phyloP scores from a whole-genome alignment of 129 eudicot species.

The Mikania micrantha region DNA sequence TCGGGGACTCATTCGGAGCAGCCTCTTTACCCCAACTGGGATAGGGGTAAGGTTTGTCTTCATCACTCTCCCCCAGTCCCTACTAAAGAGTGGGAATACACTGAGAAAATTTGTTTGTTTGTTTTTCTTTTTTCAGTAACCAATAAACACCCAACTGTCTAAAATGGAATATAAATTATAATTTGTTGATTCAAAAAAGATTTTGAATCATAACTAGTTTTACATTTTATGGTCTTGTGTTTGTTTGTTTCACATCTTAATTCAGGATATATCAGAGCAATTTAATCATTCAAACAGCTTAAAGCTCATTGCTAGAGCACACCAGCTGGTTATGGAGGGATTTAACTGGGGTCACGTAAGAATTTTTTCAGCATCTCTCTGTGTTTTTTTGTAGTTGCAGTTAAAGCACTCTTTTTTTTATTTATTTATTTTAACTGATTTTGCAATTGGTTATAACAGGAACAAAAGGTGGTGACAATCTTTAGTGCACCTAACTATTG shows the following conservation, averaged over 20 bases:
- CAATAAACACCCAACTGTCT: too few relatives aligned
- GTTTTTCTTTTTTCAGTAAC: too few relatives aligned
- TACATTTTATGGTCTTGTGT: background rate
- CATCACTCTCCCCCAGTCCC: too few relatives aligned
- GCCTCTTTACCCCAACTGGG: too few relatives aligned
- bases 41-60: too few relatives aligned
- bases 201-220: too few relatives aligned
- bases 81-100: too few relatives aligned
- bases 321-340: constrained; percentile 97
- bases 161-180: too few relatives aligned
- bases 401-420: background rate
- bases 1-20: too few relatives aligned
- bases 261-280: constrained; percentile 90
- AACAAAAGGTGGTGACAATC: constrained; percentile 85
- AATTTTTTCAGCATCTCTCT: background rate
- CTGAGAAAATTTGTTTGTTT: too few relatives aligned
- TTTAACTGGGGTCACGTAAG: constrained; percentile 90
- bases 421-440: too few relatives aligned
- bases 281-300: constrained; percentile 79
- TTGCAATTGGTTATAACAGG: constrained; percentile 38
- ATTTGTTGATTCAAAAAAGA: too few relatives aligned
- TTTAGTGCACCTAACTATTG: constrained; percentile 93
- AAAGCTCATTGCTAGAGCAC: constrained; percentile 94
- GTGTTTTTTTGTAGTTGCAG: background rate
- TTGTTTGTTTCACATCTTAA: background rate